Percentiles rank a stretch among this genome's conserved stretches.
Evolutionary conservation across 768 basidiomycete species (phyloP).

Genomic region (Trametes maxima): DNA sequence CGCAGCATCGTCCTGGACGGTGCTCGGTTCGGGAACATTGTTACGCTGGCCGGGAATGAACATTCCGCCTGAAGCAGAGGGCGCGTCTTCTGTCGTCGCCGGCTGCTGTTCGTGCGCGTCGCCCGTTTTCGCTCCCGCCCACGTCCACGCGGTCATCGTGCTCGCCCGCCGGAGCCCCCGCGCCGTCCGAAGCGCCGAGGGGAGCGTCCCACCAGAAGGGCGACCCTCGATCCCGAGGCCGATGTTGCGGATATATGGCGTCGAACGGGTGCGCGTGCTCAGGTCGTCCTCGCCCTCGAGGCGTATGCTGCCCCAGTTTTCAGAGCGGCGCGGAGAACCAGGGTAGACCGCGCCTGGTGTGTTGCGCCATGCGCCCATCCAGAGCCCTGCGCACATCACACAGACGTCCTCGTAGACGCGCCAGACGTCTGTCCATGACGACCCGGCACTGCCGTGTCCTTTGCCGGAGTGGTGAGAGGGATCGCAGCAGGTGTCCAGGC

Average conservation of each 20-base stretch:
- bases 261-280: slow-evolving; percentile 29
- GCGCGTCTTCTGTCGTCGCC: slow-evolving; percentile 7
- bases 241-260: slow-evolving; percentile 36
- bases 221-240: slow-evolving; percentile 19
- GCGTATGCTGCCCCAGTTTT: slow-evolving; percentile 57
- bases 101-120: slow-evolving; percentile 27
- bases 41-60: slow-evolving; percentile 18
- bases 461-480: slow-evolving; percentile 19
- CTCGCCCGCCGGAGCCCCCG: slow-evolving; percentile 41
- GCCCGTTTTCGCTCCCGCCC: slow-evolving; percentile 38
- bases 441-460: slow-evolving; percentile 31
- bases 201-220: slow-evolving; percentile 3
- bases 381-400: slow-evolving; percentile 78
- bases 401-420: slow-evolving; percentile 85
- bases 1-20: slow-evolving; percentile 8
- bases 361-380: slow-evolving; percentile 70
- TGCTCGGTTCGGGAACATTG: slow-evolving; percentile 10
- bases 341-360: slow-evolving; percentile 53
- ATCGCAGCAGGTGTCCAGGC: slow-evolving; percentile 26
- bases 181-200: background rate
- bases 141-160: slow-evolving; percentile 51
- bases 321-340: slow-evolving; percentile 45
- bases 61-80: slow-evolving; percentile 17
- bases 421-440: slow-evolving; percentile 76
- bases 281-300: slow-evolving; percentile 63